These are phyloP conservation scores for Drechslera avenae DNA, from an alignment of 2,329 filamentous ascomycete species.

Conservation along the genomic window DNA sequence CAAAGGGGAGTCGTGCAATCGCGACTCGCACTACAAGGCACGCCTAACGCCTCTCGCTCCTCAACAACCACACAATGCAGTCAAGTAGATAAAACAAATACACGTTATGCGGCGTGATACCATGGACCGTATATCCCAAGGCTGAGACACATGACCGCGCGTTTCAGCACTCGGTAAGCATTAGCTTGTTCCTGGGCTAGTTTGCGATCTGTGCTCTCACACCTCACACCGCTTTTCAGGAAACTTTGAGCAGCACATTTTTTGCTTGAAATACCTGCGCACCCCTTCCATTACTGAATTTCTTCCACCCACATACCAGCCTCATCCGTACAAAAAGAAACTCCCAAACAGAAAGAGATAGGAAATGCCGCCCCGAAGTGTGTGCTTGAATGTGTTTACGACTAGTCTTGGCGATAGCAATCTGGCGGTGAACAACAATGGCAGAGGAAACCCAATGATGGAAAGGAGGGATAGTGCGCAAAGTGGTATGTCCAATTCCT, in stretches of 20 bases:
- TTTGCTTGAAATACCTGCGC: slow-evolving; percentile 33
- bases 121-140: slow-evolving; percentile 10
- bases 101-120: slow-evolving; percentile 1
- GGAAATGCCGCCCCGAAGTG: slow-evolving; percentile 45
- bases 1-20: neutral
- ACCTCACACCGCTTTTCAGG: slow-evolving; percentile 48
- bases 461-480: slow-evolving; percentile 39
- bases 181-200: slow-evolving; percentile 37
- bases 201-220: slow-evolving; percentile 40
- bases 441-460: slow-evolving; percentile 15
- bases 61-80: slow-evolving; percentile 6
- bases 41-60: slow-evolving; percentile 1
- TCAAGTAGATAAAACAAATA: slow-evolving; percentile 3
- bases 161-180: slow-evolving; percentile 34
- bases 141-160: slow-evolving; percentile 43
- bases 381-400: slow-evolving; percentile 47
- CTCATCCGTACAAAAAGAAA: slow-evolving; percentile 20
- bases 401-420: slow-evolving; percentile 37
- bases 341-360: slow-evolving; percentile 14
- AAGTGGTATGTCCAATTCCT: slow-evolving; percentile 25
- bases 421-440: slow-evolving; percentile 33
- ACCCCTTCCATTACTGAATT: slow-evolving; percentile 15
- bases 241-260: slow-evolving; percentile 33
- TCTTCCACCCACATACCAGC: slow-evolving; percentile 12
- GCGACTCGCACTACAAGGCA: slow-evolving; percentile 3